Evolutionary conservation across 1,284 basidiomycete species (phyloP), one percentile per base, ranked within the genome.

Genomic region (Earliella scabrosa): DNA sequence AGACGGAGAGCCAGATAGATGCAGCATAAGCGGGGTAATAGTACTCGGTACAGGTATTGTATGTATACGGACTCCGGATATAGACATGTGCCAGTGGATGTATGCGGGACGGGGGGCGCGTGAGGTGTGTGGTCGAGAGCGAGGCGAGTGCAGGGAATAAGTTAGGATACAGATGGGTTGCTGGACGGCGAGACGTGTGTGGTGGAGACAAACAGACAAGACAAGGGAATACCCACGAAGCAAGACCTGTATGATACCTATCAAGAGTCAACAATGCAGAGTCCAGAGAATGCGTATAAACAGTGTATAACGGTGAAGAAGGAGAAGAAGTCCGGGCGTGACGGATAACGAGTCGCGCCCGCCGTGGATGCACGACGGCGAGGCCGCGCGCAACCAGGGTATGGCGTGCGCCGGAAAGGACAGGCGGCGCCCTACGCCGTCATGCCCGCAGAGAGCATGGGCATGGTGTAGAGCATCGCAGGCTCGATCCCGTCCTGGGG

Each of bases 391-490:
- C 39, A 23, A 16, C 39, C 39, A 43, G 49, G 55, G 50, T 52
- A 57, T 45, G 16, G 29, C 40, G n/a, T 35, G 35, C 36, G 29
- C 14, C 35, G 32, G 23, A 4, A 23, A 27, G 13, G 24, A 10
- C 21, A 4, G 18, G 20, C 3, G 14, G 43, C 24, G 14, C 29
- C 9, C 38, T 54, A 60, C 38, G 56, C 52, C 31, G 49, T 54
- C 58, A 58, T 58, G 31, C 57, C 54, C 10, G 54, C 38, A 8
- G 60, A 45, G 7, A 58, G 48, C 52, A 56, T 49, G 32, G 50
- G 51, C 50, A 52, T 58, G 34, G 60, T 49, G 46, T 63, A 63
- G 16, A 58, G 44, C 55, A 52, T 54, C 41, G 57, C 16, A 14
- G 55, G 47, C 21, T 51, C 53, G 48, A 52, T 44, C 40, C 20